Base-by-base conservation (phyloP, 345 rosid genomes). In the Dipteronia sinensis region DNA sequence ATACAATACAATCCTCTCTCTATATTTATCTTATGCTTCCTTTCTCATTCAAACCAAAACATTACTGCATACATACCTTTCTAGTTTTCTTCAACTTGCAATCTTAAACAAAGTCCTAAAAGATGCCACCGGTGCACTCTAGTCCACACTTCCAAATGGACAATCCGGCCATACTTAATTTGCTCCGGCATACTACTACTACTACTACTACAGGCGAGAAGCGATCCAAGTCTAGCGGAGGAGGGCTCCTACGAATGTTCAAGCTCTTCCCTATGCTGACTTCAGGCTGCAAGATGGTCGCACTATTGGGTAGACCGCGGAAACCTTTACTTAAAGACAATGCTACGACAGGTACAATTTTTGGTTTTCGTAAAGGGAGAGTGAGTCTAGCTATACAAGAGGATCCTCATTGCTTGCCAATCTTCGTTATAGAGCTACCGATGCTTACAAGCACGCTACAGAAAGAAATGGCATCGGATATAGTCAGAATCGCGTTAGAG, bases 281-380 rank as follows among this genome's bases (percentile, higher is more conserved):
- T 65, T 92, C 98, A 0, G 98, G 99, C 10, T 95, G 99, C 92
- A 95, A 92, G 81, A 93, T 95, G 99, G 99, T 90, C 25, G 93
- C 90, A 6, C 83, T 95, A 25, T 78, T 95, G 20, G 94, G 96
- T 12, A 77, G 93, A 63, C 94, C 94, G 0, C 82, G 91, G 38
- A 92, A 91, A 63, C 93, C 95, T 10, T 62, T 93, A 42, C 92
- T 95, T 19, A 93, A 88, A 79, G 99, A 95, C 78, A 82, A 74
- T 34, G 98, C 97, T 4, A 92, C 94, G 0, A 95, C 98, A 0
- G 98, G 92, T 6, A 95, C 99, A 0, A 88, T 95, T 15, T 95
- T 95, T 40, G 98, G 99, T 1, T 90, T 88, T 27, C 98, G 98
- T 0, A 93, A 90, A 81, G 97, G 99, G 23, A 80, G 95, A 80